Conservation (phyloP, 2,329 filamentous ascomycete species). For the Hypoxylon sp. region DNA sequence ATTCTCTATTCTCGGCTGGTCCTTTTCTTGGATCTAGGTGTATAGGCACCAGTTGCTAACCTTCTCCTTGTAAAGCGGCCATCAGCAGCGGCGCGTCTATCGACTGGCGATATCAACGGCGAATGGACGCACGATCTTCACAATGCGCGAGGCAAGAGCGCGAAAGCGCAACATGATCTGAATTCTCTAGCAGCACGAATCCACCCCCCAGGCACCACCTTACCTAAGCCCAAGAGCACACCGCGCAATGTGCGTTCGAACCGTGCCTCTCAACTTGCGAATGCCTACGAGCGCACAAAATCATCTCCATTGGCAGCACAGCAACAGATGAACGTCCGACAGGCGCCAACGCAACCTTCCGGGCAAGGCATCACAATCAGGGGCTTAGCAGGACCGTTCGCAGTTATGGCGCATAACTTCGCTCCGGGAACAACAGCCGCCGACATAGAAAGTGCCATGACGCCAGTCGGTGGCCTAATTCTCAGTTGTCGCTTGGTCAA, state of each 20-base stretch:
- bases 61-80: slow-evolving; percentile 53
- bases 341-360: slow-evolving; percentile 44
- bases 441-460: slow-evolving; percentile 86
- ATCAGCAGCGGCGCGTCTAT: slow-evolving; percentile 53
- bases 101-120: slow-evolving; percentile 71
- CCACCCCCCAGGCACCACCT: slow-evolving; percentile 57
- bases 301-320: slow-evolving; percentile 55
- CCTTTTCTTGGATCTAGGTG: slow-evolving; percentile 1
- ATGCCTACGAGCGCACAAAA: slow-evolving; percentile 61
- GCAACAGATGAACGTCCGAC: slow-evolving; percentile 56
- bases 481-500: slow-evolving; percentile 77
- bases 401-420: slow-evolving; percentile 85
- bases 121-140: slow-evolving; percentile 83
- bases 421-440: slow-evolving; percentile 84
- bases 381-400: slow-evolving; percentile 79
- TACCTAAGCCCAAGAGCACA: slow-evolving; percentile 40
- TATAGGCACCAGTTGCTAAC: slow-evolving; percentile 47
- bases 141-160: slow-evolving; percentile 59
- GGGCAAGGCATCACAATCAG: slow-evolving; percentile 75
- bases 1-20: neutral
- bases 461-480: slow-evolving; percentile 78
- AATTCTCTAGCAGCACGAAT: slow-evolving; percentile 65
- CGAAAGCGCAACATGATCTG: slow-evolving; percentile 57
- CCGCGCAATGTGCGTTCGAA: slow-evolving; percentile 51
- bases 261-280: slow-evolving; percentile 60